Evolutionary conservation across 2,329 filamentous ascomycete species (phyloP), one percentile per base, ranked within the genome.

Genomic region (Fusarium nurragi): DNA sequence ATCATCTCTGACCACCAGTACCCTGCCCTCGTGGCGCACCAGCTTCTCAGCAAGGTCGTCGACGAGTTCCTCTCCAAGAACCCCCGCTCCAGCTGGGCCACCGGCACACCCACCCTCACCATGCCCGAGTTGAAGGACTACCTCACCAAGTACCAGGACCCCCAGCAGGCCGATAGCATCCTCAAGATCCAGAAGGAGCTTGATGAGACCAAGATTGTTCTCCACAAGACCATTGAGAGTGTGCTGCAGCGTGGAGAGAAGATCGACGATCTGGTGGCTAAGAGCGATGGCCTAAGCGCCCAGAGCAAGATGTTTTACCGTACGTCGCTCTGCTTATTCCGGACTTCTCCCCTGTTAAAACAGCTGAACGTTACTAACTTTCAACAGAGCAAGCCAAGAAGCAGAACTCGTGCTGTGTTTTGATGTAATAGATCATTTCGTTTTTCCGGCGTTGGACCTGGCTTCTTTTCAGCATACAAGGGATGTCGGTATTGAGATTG

Each of bases 221-320:
- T 99, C 72, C 93, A 98, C 81, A 97, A 98, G 86, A 97, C 95
- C 40, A 97, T 97, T 72, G 91, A 97, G 82, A 91, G 88, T 73
- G 89, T 84, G 49, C 78, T 97, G 73, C 90, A 97, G 83, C 87
- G 95, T 63, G 95, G 94, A 38, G 94, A 98, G 87, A 98, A 97
- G 86, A 93, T 99, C 70, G 94, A 98, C 75, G 92, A 91, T 72
- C 80, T 99, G 71, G 94, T 98, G 41, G 89, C 90, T 66, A 98
- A 98, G 87, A 97, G 92, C 73, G 93, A 97, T 72, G 92, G 90
- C 13, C 79, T 99, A 73, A 97, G 92, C 79, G 87, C 88, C 46
- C 91, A 95, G 83, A 97, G 93, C 81, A 98, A 97, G 86, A 94
- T 96, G 90, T 99, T 99, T 78, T 98, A 98, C 78, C 93, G 90